These are phyloP conservation scores for Fonsecaea erecta DNA, from an alignment of 2,329 filamentous ascomycete species.

Conservation along the genomic window DNA sequence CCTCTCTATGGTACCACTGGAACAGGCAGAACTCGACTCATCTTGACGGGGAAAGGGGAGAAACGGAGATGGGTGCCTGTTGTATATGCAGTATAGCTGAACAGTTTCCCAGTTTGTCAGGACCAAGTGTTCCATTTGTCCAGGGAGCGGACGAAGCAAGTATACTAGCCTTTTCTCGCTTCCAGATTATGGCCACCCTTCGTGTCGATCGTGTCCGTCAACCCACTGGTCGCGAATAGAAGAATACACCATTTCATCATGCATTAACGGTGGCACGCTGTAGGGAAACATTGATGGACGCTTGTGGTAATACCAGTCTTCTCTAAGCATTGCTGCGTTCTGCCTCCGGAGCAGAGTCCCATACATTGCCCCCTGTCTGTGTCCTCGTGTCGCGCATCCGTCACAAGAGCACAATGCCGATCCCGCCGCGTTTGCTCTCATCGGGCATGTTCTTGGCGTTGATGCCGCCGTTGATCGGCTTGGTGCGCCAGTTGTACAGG, in stretches of 20 bases:
- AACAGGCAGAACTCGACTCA: neutral
- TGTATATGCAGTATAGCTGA: neutral
- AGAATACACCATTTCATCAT: neutral
- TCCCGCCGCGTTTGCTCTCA: constrained; percentile 76
- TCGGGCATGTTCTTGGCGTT: constrained; percentile 79
- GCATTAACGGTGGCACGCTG: neutral
- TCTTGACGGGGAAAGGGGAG: neutral
- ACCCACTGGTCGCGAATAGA: neutral
- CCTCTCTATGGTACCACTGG: neutral
- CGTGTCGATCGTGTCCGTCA: neutral
- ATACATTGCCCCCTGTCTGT: neutral
- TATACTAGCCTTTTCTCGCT: neutral
- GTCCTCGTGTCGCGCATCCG: neutral
- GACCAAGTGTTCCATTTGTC: neutral
- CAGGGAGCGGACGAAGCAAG: neutral
- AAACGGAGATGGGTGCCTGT: neutral
- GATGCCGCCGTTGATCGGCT: constrained; percentile 82
- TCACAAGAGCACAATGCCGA: constrained; percentile 85
- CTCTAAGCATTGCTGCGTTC: neutral
- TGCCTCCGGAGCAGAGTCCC: neutral
- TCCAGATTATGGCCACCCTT: neutral
- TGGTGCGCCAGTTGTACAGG: constrained; percentile 92
- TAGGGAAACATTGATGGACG: neutral
- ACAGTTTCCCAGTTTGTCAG: neutral
- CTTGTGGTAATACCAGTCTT: neutral